Evolutionary conservation across 768 basidiomycete genomes (phyloP).

Genomic region (Tylopilus rubrobrunneus): DNA sequence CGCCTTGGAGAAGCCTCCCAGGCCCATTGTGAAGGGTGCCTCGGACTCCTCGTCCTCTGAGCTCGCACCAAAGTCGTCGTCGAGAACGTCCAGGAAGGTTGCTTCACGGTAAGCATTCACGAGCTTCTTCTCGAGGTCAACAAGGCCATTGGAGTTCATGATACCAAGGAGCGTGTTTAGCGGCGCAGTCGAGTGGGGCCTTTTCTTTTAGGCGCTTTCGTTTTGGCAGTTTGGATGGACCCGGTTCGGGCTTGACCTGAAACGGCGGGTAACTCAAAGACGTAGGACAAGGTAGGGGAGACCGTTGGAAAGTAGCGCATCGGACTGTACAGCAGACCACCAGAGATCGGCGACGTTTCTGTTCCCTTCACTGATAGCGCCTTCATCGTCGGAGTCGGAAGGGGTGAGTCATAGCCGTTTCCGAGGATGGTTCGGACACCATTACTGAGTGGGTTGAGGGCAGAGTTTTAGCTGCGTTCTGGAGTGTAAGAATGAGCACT

Average conservation of each 20-base stretch:
- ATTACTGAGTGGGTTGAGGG: slow-evolving; percentile 15
- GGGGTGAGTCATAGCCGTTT: slow-evolving; percentile 57
- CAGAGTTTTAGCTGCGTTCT: background rate
- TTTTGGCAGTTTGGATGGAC: slow-evolving; percentile 7
- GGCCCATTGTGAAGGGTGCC: slow-evolving; percentile 67
- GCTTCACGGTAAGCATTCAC: slow-evolving; percentile 78
- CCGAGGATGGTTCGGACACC: slow-evolving; percentile 36
- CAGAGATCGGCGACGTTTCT: slow-evolving; percentile 53
- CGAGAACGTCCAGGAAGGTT: slow-evolving; percentile 41
- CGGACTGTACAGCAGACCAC: slow-evolving; percentile 71
- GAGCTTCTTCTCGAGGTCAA: slow-evolving; percentile 84
- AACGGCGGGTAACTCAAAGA: slow-evolving; percentile 4
- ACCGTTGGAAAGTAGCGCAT: slow-evolving; percentile 59
- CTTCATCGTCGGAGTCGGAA: slow-evolving; percentile 35
- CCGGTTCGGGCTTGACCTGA: slow-evolving; percentile 13
- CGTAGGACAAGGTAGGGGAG: slow-evolving; percentile 48
- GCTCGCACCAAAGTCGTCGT: slow-evolving; percentile 45
- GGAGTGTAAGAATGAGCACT: slow-evolving; percentile 11
- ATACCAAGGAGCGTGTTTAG: slow-evolving; percentile 53
- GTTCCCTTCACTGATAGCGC: slow-evolving; percentile 29
- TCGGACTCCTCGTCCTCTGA: slow-evolving; percentile 64
- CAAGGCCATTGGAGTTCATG: slow-evolving; percentile 76
- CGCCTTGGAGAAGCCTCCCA: slow-evolving; percentile 73
- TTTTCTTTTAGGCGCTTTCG: slow-evolving; percentile 27
- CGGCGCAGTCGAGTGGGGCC: slow-evolving; percentile 15